Evolutionary conservation across 495 filamentous ascomycete species (phyloP).

Genomic region (Zalerion maritima): DNA sequence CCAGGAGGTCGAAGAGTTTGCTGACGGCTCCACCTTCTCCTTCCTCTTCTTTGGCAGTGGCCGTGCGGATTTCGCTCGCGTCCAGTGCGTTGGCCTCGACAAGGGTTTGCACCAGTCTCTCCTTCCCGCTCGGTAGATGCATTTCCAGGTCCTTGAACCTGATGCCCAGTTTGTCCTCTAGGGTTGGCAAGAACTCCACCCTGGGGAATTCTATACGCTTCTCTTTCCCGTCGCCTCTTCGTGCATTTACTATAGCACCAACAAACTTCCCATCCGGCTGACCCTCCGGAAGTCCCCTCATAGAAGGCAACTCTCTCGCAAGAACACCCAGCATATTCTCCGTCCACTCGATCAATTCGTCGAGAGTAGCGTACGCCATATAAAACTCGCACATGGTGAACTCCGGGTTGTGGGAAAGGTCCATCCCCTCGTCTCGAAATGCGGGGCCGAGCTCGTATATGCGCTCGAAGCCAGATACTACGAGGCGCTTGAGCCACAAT

Average conservation of each 20-base stretch:
- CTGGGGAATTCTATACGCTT: too few species aligned
- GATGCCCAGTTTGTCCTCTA: conserved; percentile 50
- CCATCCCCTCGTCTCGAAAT: conserved; percentile 91
- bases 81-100: conserved; percentile 34
- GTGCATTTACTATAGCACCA: too few species aligned
- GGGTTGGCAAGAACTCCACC: conserved; percentile 68
- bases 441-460: conserved; percentile 89
- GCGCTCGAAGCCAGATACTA: conserved; percentile 77
- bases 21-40: too few species aligned
- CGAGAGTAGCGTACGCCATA: conserved; percentile 62
- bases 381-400: conserved; percentile 98
- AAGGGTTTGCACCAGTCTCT: conserved; percentile 40
- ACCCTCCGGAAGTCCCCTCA: too few species aligned
- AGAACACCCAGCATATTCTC: conserved; percentile 50
- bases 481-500: conserved; percentile 83
- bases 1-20: conserved; percentile 79
- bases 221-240: too few species aligned
- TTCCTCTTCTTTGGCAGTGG: too few species aligned
- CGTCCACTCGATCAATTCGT: conserved; percentile 60
- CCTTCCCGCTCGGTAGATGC: conserved; percentile 41
- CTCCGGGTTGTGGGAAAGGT: conserved; percentile 89
- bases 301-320: too few species aligned
- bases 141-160: conserved; percentile 54
- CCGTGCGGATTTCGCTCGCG: conserved; percentile 28
- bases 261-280: too few species aligned